Conservation (phyloP, 1,284 basidiomycete genomes). For the Entoloma clypeatum region DNA sequence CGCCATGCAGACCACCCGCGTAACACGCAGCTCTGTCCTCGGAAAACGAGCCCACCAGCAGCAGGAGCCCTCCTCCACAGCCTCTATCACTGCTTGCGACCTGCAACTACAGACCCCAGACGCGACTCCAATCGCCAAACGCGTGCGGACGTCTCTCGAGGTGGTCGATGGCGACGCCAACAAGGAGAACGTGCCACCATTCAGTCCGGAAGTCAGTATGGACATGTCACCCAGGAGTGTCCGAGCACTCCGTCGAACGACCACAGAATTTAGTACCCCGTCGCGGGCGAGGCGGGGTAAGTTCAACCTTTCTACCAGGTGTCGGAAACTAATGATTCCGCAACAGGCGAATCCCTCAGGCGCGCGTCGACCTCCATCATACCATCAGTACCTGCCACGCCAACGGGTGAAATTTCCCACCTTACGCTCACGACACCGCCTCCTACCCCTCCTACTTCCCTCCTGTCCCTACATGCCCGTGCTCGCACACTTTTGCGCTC, state of each 20-base stretch:
- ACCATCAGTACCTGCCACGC: constrained; percentile 34
- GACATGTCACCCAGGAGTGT: constrained; percentile 36
- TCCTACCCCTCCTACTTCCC: constrained; percentile 48
- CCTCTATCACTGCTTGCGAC: constrained; percentile 29
- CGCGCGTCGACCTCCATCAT: constrained; percentile 46
- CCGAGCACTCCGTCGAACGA: constrained; percentile 45
- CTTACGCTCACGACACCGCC: constrained; percentile 56
- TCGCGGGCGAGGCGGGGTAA: constrained; percentile 37
- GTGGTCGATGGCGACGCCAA: constrained; percentile 55
- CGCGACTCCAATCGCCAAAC: constrained; percentile 61
- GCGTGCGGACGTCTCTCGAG: constrained; percentile 44
- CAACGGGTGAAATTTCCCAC: constrained; percentile 36
- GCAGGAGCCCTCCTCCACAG: constrained; percentile 27
- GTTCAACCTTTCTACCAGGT: constrained; percentile 15
- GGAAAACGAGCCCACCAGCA: constrained; percentile 54
- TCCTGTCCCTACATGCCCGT: constrained; percentile 59
- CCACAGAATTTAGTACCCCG: constrained; percentile 43
- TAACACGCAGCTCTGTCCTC: constrained; percentile 47
- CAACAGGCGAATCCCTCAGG: constrained; percentile 13
- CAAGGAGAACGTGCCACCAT: constrained; percentile 75
- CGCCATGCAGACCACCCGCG: constrained; percentile 34
- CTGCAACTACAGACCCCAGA: constrained; percentile 55
- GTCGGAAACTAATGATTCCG: constrained; percentile 17
- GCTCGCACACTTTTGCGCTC: constrained; percentile 66
- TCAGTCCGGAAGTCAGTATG: constrained; percentile 34